Conservation (phyloP, 768 basidiomycete species). For the Mycena leptocephala region DNA sequence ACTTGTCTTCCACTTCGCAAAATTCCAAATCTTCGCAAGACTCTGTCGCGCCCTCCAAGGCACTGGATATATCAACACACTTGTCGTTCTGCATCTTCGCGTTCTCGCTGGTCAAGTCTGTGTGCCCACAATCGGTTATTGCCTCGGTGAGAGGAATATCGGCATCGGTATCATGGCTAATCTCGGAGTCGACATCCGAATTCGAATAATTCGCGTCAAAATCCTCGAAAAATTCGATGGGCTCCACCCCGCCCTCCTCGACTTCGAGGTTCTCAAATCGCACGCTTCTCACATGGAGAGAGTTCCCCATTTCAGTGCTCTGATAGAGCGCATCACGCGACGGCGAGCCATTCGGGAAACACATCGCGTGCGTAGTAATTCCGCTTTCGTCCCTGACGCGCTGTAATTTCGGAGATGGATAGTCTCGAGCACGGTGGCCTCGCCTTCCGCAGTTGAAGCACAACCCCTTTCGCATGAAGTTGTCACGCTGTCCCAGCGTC, state of each 20-base stretch:
- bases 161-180: neutral
- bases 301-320: neutral
- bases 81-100: no score
- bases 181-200: neutral
- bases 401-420: neutral
- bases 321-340: neutral
- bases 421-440: no score
- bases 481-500: neutral
- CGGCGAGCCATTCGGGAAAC: neutral
- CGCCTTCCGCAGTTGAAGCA: neutral
- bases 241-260: constrained; percentile 3
- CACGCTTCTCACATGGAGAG: neutral
- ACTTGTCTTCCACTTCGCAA: no score
- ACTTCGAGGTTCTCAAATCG: neutral
- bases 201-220: neutral
- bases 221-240: neutral
- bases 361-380: neutral
- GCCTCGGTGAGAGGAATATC: no score
- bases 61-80: no score
- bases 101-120: no score
- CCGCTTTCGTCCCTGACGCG: neutral
- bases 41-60: no score
- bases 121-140: no score
- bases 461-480: neutral
- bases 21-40: no score